phyloP scores from a whole-genome alignment of 345 rosid species.

The Arabis hirsuta region DNA sequence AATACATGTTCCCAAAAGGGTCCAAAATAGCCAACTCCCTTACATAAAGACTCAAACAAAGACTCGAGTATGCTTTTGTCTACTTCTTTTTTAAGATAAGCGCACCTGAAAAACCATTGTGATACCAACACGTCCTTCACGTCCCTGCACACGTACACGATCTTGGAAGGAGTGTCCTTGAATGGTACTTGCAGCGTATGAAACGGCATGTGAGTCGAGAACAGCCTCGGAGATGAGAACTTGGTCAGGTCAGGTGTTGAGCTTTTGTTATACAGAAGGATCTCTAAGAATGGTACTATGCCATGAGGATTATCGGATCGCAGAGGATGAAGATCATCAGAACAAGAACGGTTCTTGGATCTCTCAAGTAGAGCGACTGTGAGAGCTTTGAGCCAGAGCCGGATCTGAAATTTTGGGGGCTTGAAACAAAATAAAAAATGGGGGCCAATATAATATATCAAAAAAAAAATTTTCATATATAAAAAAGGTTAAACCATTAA shows the following conservation, averaged over 20 bases:
- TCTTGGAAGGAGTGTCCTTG: slow-evolving; percentile 48
- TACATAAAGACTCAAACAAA: slow-evolving; percentile 46
- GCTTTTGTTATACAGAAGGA: background rate
- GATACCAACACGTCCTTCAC: slow-evolving; percentile 61
- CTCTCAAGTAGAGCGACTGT: slow-evolving; percentile 20
- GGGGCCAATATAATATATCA: too few relatives aligned
- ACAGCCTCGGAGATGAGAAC: slow-evolving; percentile 47
- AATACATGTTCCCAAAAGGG: slow-evolving; percentile 63
- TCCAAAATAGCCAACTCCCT: slow-evolving; percentile 50
- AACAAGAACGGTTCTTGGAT: background rate
- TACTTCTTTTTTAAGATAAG: slow-evolving; percentile 12
- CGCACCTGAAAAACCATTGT: slow-evolving; percentile 54
- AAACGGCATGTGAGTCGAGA: slow-evolving; percentile 54
- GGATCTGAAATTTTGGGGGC: too few relatives aligned
- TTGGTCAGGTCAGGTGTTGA: slow-evolving; percentile 37
- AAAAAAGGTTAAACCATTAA: too few relatives aligned
- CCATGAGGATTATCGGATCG: slow-evolving; percentile 54
- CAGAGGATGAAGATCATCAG: slow-evolving; percentile 45
- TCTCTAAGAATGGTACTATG: slow-evolving; percentile 58
- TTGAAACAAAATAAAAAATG: too few relatives aligned
- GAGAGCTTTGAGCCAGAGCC: slow-evolving; percentile 50
- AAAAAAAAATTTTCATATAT: too few relatives aligned
- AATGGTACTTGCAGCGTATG: background rate
- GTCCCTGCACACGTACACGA: slow-evolving; percentile 61
- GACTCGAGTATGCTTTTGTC: slow-evolving; percentile 38